Evolutionary conservation across 768 basidiomycete genomes (phyloP).

Genomic region (Wakefieldia striispora): DNA sequence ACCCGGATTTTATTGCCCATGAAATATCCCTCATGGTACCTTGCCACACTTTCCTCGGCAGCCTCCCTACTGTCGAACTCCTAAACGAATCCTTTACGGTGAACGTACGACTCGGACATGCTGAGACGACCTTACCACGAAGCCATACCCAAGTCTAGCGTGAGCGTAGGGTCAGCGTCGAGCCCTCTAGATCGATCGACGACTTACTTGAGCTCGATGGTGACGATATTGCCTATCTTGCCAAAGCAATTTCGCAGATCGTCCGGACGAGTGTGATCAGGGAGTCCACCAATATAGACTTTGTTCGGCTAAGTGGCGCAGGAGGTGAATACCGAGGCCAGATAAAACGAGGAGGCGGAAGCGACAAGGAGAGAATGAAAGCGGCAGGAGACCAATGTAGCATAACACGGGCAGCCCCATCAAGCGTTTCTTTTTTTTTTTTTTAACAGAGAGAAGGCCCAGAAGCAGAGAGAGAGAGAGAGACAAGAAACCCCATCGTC

Average conservation of each 20-base stretch:
- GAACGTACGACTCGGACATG: not conserved
- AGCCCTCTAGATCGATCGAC: conserved; percentile 15
- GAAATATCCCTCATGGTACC: conserved; percentile 86
- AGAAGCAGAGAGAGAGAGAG: conserved; percentile 32
- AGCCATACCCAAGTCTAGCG: conserved; percentile 79
- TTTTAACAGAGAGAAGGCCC: conserved; percentile 21
- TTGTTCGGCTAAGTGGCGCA: conserved; percentile 85
- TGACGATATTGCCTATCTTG: conserved; percentile 72
- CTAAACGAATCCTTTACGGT: conserved; percentile 34
- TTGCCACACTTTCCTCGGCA: conserved; percentile 83
- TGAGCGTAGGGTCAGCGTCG: conserved; percentile 10
- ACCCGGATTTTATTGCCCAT: conserved; percentile 93
- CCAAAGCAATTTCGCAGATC: conserved; percentile 85
- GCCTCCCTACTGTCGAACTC: conserved; percentile 82
- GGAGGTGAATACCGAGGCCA: conserved; percentile 59
- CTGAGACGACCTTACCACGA: conserved; percentile 61
- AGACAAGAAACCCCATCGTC: conserved; percentile 35
- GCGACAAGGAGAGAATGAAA: conserved; percentile 43
- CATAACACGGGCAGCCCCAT: conserved; percentile 9
- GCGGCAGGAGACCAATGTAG: conserved; percentile 36
- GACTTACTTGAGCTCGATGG: conserved; percentile 81
- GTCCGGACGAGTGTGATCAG: conserved; percentile 82
- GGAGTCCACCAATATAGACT: conserved; percentile 88
- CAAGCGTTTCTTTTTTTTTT: no score
- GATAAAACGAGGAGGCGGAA: conserved; percentile 45